Base-by-base conservation (phyloP, 495 filamentous ascomycete species). In the Staphylotrichum tortipilum region DNA sequence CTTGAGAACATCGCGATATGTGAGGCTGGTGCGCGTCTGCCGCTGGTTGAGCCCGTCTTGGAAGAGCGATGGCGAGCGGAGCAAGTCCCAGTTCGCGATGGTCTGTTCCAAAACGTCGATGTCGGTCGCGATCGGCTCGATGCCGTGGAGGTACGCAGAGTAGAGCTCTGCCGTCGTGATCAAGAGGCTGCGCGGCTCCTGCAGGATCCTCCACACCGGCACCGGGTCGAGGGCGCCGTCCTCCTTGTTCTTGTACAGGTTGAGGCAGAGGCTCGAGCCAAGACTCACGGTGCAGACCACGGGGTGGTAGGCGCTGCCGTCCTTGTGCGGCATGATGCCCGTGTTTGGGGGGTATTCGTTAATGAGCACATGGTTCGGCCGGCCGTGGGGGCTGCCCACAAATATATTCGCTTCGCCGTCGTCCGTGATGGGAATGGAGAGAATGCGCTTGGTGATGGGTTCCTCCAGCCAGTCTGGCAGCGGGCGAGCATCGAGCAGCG, bases 251-350 rank as follows among this genome's bases (percentile, higher is more conserved):
- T 74, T 70, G 63, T 85, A 84, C 17, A 98, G 63, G 61, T 95
- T 85, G 40, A 96, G 71, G 41, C 91, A 86, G 11, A 91, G 75
- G 17, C 77, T 75, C 0, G 80, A 80, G 0, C 88, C 87, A 17
- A 98, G 69, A 64, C 85, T 91, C 41, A 98, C 83, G 4, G 92
- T 97, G 35, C 87, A 90, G 4, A 96, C 91, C 23, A 94, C 77
- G 2, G 86, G 84, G 55, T 85, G 73, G 61, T 98, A 98, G 1
- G 91, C 89, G 2, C 75, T 63, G 1, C 92, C 92, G 59, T 98
- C 92, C 68, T 98, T 90, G 61, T 98, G 92, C 45, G 90, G 81
- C 86, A 96, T 91, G 52, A 97, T 98, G 7, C 92, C 92, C 55
- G 95, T 84, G 1, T 87, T 88, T 0, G 87, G 81, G 1, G 66